phyloP scores from a whole-genome alignment of 148 eudicot species.

The Vaccinium corymbosum region DNA sequence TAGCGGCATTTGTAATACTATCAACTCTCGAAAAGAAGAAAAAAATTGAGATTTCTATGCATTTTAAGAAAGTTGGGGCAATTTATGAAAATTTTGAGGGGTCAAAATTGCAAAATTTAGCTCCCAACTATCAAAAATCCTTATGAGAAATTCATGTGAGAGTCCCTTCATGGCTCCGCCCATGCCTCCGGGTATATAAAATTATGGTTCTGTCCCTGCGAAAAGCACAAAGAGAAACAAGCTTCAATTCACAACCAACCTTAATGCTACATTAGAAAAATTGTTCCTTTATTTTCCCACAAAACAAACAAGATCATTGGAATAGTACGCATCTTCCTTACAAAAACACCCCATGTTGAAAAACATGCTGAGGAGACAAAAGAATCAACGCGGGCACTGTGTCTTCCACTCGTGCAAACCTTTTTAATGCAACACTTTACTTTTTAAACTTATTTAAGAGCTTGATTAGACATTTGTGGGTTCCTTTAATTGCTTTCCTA shows the following conservation, averaged over 20 bases:
- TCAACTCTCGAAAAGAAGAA: too few species aligned
- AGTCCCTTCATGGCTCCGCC: too few species aligned
- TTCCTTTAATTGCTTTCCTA: not conserved
- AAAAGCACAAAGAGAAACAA: not conserved
- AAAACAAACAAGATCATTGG: not conserved
- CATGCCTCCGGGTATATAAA: too few species aligned
- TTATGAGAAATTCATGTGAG: too few species aligned
- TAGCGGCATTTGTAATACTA: too few species aligned
- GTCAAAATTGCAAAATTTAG: too few species aligned
- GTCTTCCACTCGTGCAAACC: not conserved
- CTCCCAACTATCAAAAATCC: too few species aligned
- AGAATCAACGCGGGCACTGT: not conserved
- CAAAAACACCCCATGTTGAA: not conserved
- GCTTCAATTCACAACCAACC: not conserved
- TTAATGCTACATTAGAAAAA: not conserved
- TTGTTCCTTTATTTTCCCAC: not conserved
- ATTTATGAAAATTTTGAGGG: too few species aligned
- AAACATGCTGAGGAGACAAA: not conserved
- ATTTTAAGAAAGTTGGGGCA: too few species aligned
- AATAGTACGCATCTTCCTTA: not conserved
- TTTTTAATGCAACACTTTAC: not conserved
- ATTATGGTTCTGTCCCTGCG: too few species aligned
- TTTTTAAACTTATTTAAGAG: not conserved
- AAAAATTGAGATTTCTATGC: too few species aligned
- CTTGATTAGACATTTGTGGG: conserved; percentile 22